A percentile compares a stretch with the other conserved stretches of the same genome.
Evolutionary conservation across 768 basidiomycete species (phyloP).

Genomic region (Lactarius pseudohatsudake): DNA sequence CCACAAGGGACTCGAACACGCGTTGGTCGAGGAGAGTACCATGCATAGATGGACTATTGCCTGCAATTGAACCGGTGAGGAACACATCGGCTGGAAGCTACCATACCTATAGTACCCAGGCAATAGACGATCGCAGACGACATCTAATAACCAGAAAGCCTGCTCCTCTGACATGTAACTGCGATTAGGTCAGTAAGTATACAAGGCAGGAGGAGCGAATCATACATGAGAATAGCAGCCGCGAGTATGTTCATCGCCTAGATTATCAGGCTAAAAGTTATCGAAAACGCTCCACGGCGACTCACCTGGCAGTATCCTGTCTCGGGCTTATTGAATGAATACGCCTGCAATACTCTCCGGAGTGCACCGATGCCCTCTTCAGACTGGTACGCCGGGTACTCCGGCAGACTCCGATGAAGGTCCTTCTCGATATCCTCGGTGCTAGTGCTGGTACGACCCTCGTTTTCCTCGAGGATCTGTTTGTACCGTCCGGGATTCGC

Average conservation of each 20-base stretch:
- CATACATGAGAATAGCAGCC: slow-evolving; percentile 90
- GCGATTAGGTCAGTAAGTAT: slow-evolving; percentile 17
- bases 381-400: slow-evolving; percentile 94
- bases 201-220: slow-evolving; percentile 11
- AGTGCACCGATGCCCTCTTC: slow-evolving; percentile 84
- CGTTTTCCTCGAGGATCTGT: slow-evolving; percentile 69
- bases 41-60: slow-evolving; percentile 80
- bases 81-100: background rate
- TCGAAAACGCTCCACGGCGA: slow-evolving; percentile 2
- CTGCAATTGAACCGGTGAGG: slow-evolving; percentile 41
- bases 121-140: slow-evolving; percentile 89
- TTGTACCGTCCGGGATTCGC: slow-evolving; percentile 82
- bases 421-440: slow-evolving; percentile 99
- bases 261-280: slow-evolving; percentile 11
- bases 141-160: slow-evolving; percentile 95
- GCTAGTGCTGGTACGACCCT: slow-evolving; percentile 77
- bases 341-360: slow-evolving; percentile 89
- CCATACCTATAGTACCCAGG: slow-evolving; percentile 96
- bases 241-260: slow-evolving; percentile 98
- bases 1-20: slow-evolving; percentile 93
- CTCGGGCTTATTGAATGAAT: slow-evolving; percentile 93
- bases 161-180: slow-evolving; percentile 99
- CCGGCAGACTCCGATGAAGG: slow-evolving; percentile 90
- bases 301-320: slow-evolving; percentile 90
- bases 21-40: slow-evolving; percentile 98